Conservation (phyloP, 305 asterid genomes). For the Fraxinus platypoda region DNA sequence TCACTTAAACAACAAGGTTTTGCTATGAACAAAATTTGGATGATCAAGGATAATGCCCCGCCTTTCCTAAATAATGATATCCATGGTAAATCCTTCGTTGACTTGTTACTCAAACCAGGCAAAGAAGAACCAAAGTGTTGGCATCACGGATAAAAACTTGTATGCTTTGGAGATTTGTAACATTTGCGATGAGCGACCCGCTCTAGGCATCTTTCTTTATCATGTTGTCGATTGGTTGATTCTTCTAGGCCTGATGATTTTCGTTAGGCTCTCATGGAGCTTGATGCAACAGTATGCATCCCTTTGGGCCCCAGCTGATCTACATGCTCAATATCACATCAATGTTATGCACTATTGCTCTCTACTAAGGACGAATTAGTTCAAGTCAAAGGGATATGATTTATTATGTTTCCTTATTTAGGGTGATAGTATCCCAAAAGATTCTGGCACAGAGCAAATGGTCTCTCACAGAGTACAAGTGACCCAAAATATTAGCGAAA, state of each 20-base stretch:
- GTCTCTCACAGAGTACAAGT: slow-evolving; percentile 90
- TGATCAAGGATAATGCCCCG: slow-evolving; percentile 76
- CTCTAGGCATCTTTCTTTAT: background rate
- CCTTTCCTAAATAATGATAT: slow-evolving; percentile 55
- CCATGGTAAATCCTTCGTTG: slow-evolving; percentile 69
- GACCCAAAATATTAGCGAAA: slow-evolving; percentile 78
- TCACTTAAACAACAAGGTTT: slow-evolving; percentile 83
- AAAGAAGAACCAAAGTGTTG: slow-evolving; percentile 86
- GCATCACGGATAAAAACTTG: slow-evolving; percentile 65
- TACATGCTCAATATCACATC: slow-evolving; percentile 70
- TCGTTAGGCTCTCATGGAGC: slow-evolving; percentile 95
- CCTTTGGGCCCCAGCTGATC: slow-evolving; percentile 56
- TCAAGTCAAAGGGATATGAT: slow-evolving; percentile 35
- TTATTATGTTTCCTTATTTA: too few relatives aligned
- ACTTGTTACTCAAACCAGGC: slow-evolving; percentile 78
- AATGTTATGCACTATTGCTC: too few relatives aligned
- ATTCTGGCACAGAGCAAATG: slow-evolving; percentile 49
- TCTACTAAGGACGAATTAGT: slow-evolving; percentile 45
- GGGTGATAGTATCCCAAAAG: too few relatives aligned
- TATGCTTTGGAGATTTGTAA: slow-evolving; percentile 10
- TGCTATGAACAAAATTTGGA: slow-evolving; percentile 80
- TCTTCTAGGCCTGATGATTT: slow-evolving; percentile 86
- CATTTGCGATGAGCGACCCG: too few relatives aligned
- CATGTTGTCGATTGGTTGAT: slow-evolving; percentile 65
- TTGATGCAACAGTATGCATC: slow-evolving; percentile 85